Conservation (phyloP, 768 basidiomycete genomes). For the Hygrophoropsis aurantiaca region DNA sequence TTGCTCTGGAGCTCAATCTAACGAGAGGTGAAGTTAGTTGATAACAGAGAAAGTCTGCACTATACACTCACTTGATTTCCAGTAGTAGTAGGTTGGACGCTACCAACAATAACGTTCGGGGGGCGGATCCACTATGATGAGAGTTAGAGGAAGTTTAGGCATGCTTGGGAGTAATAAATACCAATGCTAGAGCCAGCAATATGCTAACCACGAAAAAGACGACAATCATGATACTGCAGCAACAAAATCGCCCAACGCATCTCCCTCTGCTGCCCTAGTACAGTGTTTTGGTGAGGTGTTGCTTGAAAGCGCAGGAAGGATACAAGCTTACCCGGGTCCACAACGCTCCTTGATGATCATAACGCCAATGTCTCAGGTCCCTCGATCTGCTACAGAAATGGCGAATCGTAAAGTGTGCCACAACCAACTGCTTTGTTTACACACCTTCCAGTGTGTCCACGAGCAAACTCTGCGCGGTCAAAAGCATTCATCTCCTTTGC, state of each 20-base stretch:
- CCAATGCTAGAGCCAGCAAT: constrained; percentile 64
- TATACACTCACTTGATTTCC: constrained; percentile 45
- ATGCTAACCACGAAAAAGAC: constrained; percentile 68
- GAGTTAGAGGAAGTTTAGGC: not conserved
- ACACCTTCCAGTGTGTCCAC: constrained; percentile 26
- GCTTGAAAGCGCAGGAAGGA: not conserved
- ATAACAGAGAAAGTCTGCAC: not conserved
- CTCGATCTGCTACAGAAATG: constrained; percentile 13
- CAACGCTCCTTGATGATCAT: constrained; percentile 58
- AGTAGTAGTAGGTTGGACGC: constrained; percentile 37
- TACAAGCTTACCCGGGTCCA: constrained; percentile 59
- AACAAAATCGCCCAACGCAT: constrained; percentile 70
- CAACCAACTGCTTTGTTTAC: constrained; percentile 16
- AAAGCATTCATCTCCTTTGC: constrained; percentile 37
- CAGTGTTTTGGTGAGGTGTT: not conserved
- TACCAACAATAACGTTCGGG: constrained; percentile 62
- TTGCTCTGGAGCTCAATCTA: constrained; percentile 40
- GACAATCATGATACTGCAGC: constrained; percentile 68
- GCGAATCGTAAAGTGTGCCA: constrained; percentile 5
- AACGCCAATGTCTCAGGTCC: constrained; percentile 51
- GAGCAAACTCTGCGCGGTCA: constrained; percentile 43
- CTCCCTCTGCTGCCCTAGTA: constrained; percentile 57
- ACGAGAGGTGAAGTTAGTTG: constrained; percentile 17
- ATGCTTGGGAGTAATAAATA: constrained; percentile 33
- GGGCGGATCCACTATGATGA: constrained; percentile 70